Conservation (phyloP, 2,329 filamentous ascomycete genomes). For the Fusarium protoensiforme region DNA sequence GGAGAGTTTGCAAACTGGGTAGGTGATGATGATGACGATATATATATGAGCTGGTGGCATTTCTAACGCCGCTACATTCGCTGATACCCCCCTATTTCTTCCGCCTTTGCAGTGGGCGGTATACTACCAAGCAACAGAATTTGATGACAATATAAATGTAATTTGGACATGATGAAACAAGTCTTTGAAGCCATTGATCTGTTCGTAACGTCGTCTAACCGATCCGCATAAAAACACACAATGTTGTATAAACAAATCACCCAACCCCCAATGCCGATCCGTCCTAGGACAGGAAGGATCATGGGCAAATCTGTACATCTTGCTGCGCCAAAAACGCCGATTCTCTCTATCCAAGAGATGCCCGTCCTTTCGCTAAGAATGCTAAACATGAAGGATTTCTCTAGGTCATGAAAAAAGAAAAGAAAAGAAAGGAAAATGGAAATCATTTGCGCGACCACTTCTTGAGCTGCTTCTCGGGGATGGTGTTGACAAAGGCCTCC, state of each 20-base stretch:
- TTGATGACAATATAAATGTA: neutral
- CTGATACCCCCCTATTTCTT: conserved; percentile 36
- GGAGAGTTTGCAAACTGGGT: neutral
- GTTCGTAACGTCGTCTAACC: conserved; percentile 24
- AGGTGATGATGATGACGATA: conserved; percentile 31
- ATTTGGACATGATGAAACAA: neutral
- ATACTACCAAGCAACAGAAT: neutral
- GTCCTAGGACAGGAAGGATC: neutral
- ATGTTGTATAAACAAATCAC: conserved; percentile 2
- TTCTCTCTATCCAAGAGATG: conserved; percentile 1
- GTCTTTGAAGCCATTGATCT: neutral
- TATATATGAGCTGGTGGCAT: conserved; percentile 14
- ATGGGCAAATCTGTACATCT: neutral
- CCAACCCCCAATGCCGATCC: neutral
- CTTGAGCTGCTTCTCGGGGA: conserved; percentile 73
- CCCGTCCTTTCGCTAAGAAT: conserved; percentile 34
- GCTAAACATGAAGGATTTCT: conserved; percentile 10
- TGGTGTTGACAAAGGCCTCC: conserved; percentile 82
- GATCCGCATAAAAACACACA: conserved; percentile 1
- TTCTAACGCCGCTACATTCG: conserved; percentile 27
- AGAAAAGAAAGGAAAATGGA: neutral
- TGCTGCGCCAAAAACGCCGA: conserved; percentile 28
- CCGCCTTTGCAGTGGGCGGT: neutral
- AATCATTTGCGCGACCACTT: conserved; percentile 49
- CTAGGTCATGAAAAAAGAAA: neutral